phyloP scores from a whole-genome alignment of 768 basidiomycete genomes.

The Auricularia sp. region DNA sequence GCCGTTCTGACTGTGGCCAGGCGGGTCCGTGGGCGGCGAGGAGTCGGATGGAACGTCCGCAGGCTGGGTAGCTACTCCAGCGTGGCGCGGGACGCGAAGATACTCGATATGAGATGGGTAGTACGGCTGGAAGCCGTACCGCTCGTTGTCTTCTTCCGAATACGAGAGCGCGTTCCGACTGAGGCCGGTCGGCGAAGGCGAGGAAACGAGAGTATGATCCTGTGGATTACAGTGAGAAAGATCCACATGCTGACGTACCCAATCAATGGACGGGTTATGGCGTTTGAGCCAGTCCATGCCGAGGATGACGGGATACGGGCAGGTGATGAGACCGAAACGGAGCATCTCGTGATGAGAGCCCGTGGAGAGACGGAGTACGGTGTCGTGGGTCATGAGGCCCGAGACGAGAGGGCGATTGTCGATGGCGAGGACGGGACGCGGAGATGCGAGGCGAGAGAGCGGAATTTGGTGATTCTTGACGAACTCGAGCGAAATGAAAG shows the following conservation, averaged over 20 bases:
- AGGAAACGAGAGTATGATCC: too few relatives aligned
- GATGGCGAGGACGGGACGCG: conserved; percentile 27
- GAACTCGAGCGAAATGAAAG: conserved; percentile 28
- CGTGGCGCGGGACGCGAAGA: too few relatives aligned
- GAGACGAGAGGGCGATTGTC: conserved; percentile 31
- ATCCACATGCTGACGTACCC: conserved; percentile 10
- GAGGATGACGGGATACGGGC: conserved; percentile 26
- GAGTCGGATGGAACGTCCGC: too few relatives aligned
- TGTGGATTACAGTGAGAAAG: too few relatives aligned
- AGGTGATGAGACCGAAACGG: conserved; percentile 23
- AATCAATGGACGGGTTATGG: conserved; percentile 29
- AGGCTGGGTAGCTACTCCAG: too few relatives aligned
- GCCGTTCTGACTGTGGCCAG: too few relatives aligned
- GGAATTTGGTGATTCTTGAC: conserved; percentile 25
- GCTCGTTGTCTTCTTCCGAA: too few relatives aligned
- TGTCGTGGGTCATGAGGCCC: conserved; percentile 31
- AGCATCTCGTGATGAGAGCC: conserved; percentile 21
- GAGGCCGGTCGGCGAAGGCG: too few relatives aligned
- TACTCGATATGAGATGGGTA: too few relatives aligned
- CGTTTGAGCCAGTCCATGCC: conserved; percentile 29
- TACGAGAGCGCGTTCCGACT: too few relatives aligned
- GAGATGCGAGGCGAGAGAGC: conserved; percentile 20
- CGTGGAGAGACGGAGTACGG: conserved; percentile 21
- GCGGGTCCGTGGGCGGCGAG: too few relatives aligned
- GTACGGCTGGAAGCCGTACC: too few relatives aligned